Percentiles rank a stretch among this genome's conserved stretches.
phyloP scores from a whole-genome alignment of 805 yeast species.

The Tetrapisispora taiwanensis region DNA sequence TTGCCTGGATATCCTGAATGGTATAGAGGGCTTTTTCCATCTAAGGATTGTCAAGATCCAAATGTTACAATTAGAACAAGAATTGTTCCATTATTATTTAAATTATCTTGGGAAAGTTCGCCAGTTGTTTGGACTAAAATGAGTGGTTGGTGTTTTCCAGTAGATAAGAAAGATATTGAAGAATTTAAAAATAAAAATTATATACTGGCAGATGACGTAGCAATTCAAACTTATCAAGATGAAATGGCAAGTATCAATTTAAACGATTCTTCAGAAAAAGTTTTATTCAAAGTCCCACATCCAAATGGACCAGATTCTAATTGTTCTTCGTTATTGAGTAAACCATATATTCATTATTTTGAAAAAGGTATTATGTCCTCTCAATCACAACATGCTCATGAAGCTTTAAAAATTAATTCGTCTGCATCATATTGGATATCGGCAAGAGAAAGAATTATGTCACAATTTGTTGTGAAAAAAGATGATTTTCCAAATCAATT shows the following conservation, averaged over 20 bases:
- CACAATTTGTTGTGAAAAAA: constrained; percentile 73
- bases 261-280: constrained; percentile 2
- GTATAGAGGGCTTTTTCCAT: constrained; percentile 55
- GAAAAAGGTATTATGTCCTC: constrained; percentile 69
- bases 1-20: constrained; percentile 90
- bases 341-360: constrained; percentile 57
- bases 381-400: constrained; percentile 57
- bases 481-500: constrained; percentile 24
- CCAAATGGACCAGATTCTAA: constrained; percentile 69
- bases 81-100: constrained; percentile 62
- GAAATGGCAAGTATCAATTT: constrained; percentile 8
- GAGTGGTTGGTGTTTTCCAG: constrained; percentile 84
- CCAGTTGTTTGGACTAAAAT: constrained; percentile 74
- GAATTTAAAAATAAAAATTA: constrained; percentile 31
- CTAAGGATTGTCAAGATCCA: constrained; percentile 33
- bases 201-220: constrained; percentile 15
- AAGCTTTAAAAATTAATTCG: constrained; percentile 69
- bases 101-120: constrained; percentile 73
- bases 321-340: constrained; percentile 69
- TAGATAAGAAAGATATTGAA: constrained; percentile 28
- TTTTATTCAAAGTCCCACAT: constrained; percentile 71
- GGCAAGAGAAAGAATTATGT: constrained; percentile 69
- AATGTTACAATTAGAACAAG: constrained; percentile 64
- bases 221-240: constrained; percentile 9
- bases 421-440: constrained; percentile 90